phyloP scores from a whole-genome alignment of 2,329 filamentous ascomycete genomes.

The Colletotrichum chrysophilum region DNA sequence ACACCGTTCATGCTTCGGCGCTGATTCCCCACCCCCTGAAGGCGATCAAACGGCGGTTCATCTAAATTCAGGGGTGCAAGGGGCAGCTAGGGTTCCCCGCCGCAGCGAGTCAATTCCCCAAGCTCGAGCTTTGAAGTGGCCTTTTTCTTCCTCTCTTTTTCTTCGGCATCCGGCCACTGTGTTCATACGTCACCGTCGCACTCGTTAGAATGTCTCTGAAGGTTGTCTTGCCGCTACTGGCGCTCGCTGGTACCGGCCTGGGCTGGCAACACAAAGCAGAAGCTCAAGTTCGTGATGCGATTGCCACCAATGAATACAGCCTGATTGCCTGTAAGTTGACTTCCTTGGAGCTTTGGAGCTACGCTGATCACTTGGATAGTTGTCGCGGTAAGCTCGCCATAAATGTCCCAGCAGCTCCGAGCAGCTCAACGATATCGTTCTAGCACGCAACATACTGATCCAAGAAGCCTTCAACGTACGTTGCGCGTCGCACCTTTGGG shows the following conservation, averaged over 20 bases:
- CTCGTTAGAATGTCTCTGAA: slow-evolving; percentile 2
- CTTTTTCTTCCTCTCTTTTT: neutral
- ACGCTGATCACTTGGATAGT: neutral
- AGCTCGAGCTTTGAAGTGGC: neutral
- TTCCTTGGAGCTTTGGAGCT: neutral
- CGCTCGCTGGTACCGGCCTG: neutral
- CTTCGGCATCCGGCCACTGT: neutral
- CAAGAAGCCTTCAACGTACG: slow-evolving; percentile 1
- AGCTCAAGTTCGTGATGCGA: slow-evolving; percentile 1
- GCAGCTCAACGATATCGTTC: neutral
- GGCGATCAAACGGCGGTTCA: slow-evolving; percentile 13
- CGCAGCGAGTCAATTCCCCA: slow-evolving; percentile 7
- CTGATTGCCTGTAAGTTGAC: slow-evolving; percentile 37
- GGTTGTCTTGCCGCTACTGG: slow-evolving; percentile 8
- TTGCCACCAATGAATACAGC: slow-evolving; percentile 24
- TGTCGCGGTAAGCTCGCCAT: slow-evolving; percentile 4
- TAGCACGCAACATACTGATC: neutral
- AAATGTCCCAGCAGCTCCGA: neutral
- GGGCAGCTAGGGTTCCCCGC: slow-evolving; percentile 5
- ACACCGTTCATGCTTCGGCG: neutral
- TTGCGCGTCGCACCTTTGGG: too few relatives aligned
- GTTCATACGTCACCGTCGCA: slow-evolving; percentile 1
- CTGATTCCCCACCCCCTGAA: neutral
- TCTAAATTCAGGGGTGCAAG: slow-evolving; percentile 8
- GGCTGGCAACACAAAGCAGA: slow-evolving; percentile 14